Evolutionary conservation across 192 early-diverging fungal species (phyloP).

Genomic region (Obelidium mucronatum): DNA sequence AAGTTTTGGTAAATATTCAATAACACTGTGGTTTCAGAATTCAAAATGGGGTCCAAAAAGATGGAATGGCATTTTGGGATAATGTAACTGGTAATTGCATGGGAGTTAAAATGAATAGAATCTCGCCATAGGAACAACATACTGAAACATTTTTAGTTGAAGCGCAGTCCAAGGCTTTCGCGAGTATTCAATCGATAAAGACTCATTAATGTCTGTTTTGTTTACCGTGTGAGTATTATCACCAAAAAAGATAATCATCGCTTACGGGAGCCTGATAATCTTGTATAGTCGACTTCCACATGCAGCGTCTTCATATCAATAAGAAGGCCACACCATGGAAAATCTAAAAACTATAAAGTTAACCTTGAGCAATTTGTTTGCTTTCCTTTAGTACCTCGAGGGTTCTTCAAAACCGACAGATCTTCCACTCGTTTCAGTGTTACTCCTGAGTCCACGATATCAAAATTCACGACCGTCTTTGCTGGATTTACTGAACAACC

Average conservation of each 20-base stretch:
- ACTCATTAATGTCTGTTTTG: conserved; percentile 49
- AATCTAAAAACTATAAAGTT: conserved; percentile 50
- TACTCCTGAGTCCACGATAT: conserved; percentile 47
- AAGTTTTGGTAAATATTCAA: conserved; percentile 84
- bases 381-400: neutral
- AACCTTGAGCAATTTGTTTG: neutral
- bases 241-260: conserved; percentile 2
- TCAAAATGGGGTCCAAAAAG: conserved; percentile 69
- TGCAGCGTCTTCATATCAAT: conserved; percentile 73
- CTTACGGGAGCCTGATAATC: conserved; percentile 52
- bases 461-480: conserved; percentile 86
- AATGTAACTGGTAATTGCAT: conserved; percentile 51
- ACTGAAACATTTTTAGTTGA: conserved; percentile 60
- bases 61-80: conserved; percentile 69
- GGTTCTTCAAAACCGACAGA: conserved; percentile 12
- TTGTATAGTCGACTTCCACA: conserved; percentile 73
- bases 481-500: conserved; percentile 76
- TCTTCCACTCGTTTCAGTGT: conserved; percentile 25
- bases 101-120: conserved; percentile 23
- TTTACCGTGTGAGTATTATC: neutral
- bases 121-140: neutral
- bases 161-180: conserved; percentile 49
- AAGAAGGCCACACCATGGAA: conserved; percentile 87
- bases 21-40: conserved; percentile 66
- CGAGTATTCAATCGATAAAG: conserved; percentile 56